Base-by-base conservation (phyloP, 306 rosid species). In the Carpinus fangiana region DNA sequence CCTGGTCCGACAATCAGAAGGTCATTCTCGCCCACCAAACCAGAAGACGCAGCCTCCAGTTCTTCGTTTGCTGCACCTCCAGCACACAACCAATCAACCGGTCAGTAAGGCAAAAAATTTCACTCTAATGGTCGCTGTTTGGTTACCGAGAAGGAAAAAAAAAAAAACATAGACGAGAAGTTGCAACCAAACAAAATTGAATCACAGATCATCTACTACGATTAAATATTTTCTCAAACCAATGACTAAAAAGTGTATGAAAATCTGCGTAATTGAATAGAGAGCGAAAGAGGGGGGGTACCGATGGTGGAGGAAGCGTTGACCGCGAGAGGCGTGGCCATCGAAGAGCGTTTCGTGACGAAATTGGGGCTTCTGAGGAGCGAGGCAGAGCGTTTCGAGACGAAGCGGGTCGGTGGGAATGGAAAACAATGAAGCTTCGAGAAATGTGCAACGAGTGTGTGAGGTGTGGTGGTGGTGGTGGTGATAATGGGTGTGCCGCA, bases 1-100 rank as follows among this genome's bases (percentile, higher is more conserved):
- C 99, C 99, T 0, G 99, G 98, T 76, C 99, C 99, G 18, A 93
- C 97, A 21, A 95, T 87, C 26, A 95, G 84, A 62, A 95, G 88
- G 75, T 91, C 90, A 8, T 90, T 81, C 10, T 85, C 79, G 78
- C 93, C 90, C 65, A 91, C 79, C 38, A 74, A 5, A 6, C 55
- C 85, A 72, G 93, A 80, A 64, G 90, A 82, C 23, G 88, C 64
- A 62, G 43, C 59, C 52, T 62, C 80, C 76, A 83, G 76, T 51
- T 78, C 84, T 76, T 85, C 84, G 46, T 80, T 79, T 20, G 92
- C 73, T 34, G 91, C 89, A 71, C 87, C 80, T 77, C 75, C 84
- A 17, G 83, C 75, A 48, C 69, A 50, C 76, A 82, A 77, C 45
- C 55, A 69, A 76, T 56, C 73, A 23, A 23, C 10, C 34, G 7